phyloP scores from a whole-genome alignment of 2,329 filamentous ascomycete genomes.

The Cladosporium sp. region DNA sequence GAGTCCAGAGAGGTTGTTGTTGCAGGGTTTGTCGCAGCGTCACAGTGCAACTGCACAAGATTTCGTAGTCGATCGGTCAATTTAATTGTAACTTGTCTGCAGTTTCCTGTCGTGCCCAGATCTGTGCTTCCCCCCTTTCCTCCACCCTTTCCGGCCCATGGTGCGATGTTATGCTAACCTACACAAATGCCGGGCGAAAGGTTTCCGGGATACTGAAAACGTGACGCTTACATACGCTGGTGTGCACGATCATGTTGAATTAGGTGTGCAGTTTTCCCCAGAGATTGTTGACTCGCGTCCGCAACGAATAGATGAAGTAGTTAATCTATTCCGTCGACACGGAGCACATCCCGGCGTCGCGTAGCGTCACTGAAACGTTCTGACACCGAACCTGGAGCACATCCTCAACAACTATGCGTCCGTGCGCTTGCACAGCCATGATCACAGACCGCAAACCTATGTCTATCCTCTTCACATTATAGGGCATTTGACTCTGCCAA shows the following conservation, averaged over 20 bases:
- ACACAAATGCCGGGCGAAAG: background rate
- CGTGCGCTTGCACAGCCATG: constrained; percentile 17
- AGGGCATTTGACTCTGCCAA: background rate
- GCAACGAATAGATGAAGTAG: constrained; percentile 1
- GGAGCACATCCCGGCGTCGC: background rate
- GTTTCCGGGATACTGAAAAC: background rate
- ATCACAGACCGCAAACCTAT: constrained; percentile 8
- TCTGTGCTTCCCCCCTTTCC: background rate
- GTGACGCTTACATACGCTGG: background rate
- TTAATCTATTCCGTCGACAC: background rate
- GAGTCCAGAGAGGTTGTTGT: too few species aligned
- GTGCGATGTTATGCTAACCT: background rate
- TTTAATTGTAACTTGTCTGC: constrained; percentile 1
- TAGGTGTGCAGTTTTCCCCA: background rate
- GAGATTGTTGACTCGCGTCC: background rate
- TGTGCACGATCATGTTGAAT: background rate
- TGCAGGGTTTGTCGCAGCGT: background rate
- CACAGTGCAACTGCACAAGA: background rate
- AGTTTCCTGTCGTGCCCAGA: background rate
- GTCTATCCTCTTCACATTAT: background rate
- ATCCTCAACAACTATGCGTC: background rate
- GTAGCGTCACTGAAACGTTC: constrained; percentile 1
- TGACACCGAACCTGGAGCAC: background rate
- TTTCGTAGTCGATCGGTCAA: constrained; percentile 1
- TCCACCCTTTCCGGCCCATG: background rate